Conservation (phyloP, 2,329 filamentous ascomycete genomes). For the Cladosporium halotolerans region DNA sequence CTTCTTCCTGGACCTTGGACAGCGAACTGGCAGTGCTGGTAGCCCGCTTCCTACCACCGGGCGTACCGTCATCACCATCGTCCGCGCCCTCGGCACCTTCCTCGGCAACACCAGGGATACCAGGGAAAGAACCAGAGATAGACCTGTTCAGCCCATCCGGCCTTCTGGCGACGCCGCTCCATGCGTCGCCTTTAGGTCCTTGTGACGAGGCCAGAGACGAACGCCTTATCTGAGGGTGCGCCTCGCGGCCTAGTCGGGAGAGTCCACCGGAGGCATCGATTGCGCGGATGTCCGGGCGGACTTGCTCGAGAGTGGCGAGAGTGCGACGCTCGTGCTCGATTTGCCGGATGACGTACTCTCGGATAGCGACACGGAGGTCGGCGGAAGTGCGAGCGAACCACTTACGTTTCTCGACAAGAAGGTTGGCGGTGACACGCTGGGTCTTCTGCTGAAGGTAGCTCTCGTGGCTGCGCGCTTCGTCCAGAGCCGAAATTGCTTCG, state of each 20-base stretch:
- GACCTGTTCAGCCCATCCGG: constrained; percentile 72
- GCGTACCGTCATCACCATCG: constrained; percentile 40
- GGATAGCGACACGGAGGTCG: constrained; percentile 76
- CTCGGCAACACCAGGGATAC: constrained; percentile 44
- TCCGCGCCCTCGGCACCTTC: constrained; percentile 49
- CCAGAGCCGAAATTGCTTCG: constrained; percentile 85
- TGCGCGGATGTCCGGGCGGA: constrained; percentile 84
- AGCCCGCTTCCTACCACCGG: constrained; percentile 44
- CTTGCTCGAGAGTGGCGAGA: constrained; percentile 84
- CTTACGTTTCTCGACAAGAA: constrained; percentile 78
- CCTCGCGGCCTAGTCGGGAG: constrained; percentile 80
- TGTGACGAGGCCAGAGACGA: constrained; percentile 82
- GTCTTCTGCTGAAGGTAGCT: constrained; percentile 78
- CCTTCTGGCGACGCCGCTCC: constrained; percentile 86
- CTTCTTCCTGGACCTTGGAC: constrained; percentile 64
- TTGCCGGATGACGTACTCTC: constrained; percentile 88
- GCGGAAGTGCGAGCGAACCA: constrained; percentile 84
- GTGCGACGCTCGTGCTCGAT: constrained; percentile 93
- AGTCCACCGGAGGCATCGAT: constrained; percentile 90
- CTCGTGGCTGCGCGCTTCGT: constrained; percentile 80
- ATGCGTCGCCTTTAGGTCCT: constrained; percentile 95
- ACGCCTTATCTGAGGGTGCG: constrained; percentile 69
- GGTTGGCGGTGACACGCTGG: constrained; percentile 78
- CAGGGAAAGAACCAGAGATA: constrained; percentile 65
- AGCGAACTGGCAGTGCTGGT: constrained; percentile 47